phyloP scores from a whole-genome alignment of 345 rosid genomes.

The Salix purpurea region DNA sequence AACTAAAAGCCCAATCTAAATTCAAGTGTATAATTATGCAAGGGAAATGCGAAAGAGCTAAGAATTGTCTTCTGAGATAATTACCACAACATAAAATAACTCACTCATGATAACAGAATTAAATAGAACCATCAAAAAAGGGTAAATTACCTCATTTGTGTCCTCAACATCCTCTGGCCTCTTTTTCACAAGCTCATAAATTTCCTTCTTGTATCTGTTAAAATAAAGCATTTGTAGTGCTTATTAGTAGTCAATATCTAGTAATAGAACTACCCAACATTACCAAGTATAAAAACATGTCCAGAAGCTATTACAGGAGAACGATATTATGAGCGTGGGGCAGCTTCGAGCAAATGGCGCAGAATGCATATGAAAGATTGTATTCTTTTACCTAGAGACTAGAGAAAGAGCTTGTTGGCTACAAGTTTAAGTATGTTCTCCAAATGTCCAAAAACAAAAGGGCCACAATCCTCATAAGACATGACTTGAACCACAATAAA shows the following conservation, averaged over 20 bases:
- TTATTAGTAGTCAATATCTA: not conserved
- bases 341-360: not conserved
- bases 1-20: not conserved
- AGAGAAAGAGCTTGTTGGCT: not conserved
- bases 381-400: not conserved
- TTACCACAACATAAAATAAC: not conserved
- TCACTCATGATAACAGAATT: not conserved
- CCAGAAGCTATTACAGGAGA: not conserved
- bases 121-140: not conserved
- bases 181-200: slow-evolving; percentile 82
- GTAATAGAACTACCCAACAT: not conserved
- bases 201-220: slow-evolving; percentile 73
- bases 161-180: slow-evolving; percentile 62
- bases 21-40: not conserved
- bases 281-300: not conserved
- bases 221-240: slow-evolving; percentile 6
- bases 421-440: not conserved
- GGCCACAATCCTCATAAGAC: no score
- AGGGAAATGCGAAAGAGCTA: not conserved
- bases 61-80: not conserved
- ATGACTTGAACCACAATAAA: no score
- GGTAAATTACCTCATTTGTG: slow-evolving; percentile 53
- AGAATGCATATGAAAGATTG: not conserved
- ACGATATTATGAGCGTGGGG: not conserved
- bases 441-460: no score